Evolutionary conservation across 2,329 filamentous ascomycete genomes (phyloP).

Genomic region (Sodiomyces alkalinus): DNA sequence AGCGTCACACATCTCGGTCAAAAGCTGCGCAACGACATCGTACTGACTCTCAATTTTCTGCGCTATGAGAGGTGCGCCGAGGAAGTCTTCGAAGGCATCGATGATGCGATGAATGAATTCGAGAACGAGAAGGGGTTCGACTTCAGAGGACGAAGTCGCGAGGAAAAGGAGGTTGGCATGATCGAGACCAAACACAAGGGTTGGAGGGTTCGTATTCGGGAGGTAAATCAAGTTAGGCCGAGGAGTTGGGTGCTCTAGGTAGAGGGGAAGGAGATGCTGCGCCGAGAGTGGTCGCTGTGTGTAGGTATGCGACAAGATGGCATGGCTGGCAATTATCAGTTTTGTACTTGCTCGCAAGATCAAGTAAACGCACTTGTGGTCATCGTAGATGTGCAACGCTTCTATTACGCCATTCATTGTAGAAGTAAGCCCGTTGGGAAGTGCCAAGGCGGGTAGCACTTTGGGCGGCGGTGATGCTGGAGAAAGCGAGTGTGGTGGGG

Average conservation of each 20-base stretch:
- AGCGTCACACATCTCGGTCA: slow-evolving; percentile 93
- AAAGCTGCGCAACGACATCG: slow-evolving; percentile 82
- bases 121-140: slow-evolving; percentile 76
- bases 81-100: slow-evolving; percentile 86
- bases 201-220: slow-evolving; percentile 66
- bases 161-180: slow-evolving; percentile 81
- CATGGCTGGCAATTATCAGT: slow-evolving; percentile 42
- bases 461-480: slow-evolving; percentile 3
- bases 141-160: slow-evolving; percentile 70
- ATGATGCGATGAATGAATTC: slow-evolving; percentile 90
- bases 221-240: slow-evolving; percentile 80
- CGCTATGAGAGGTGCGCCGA: slow-evolving; percentile 73
- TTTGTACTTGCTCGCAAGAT: slow-evolving; percentile 34
- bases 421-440: slow-evolving; percentile 15
- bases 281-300: slow-evolving; percentile 66
- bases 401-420: slow-evolving; percentile 80
- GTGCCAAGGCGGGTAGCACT: slow-evolving; percentile 10
- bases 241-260: slow-evolving; percentile 66
- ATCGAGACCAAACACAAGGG: slow-evolving; percentile 73
- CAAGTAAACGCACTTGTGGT: slow-evolving; percentile 57
- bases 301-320: slow-evolving; percentile 82
- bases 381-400: slow-evolving; percentile 93
- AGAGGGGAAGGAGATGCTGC: slow-evolving; percentile 65
- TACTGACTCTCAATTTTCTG: slow-evolving; percentile 81
- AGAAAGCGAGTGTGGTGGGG: slow-evolving; percentile 1